Evolutionary conservation across 805 yeast genomes (phyloP), one percentile per base, ranked within the genome.

Genomic region (Lipomyces orientalis): DNA sequence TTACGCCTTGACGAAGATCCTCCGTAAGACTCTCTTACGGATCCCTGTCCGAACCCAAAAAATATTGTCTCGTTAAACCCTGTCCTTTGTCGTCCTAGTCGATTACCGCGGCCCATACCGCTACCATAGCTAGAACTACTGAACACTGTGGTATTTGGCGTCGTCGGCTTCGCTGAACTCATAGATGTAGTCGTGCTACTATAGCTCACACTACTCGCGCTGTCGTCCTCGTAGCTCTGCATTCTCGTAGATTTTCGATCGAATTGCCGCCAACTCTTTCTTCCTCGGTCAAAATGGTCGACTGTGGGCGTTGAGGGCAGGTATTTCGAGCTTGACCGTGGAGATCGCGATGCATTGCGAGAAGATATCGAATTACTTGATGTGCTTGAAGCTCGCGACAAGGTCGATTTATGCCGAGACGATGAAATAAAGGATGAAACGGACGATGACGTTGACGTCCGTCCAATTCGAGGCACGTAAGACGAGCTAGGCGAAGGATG

Each of bases 371-470:
- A 68, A 49, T 69, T 69, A 52, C 68, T 69, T 14, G 70, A 66
- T 4, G 72, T 67, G 37, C 72, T 69, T 39, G 72, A 69, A 37
- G 72, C 55, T 19, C 72, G 56, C 2, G 72, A 69, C 31, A 69
- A 25, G 5, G 68, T 62, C 19, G 62, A 52, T 12, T 34, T 51
- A 9, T 59, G 66, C 22, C 29, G 59, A 3, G 60, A 31, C 16
- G 71, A 52, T 10, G 69, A 68, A 16, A 62, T 37, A 14, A 55
- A 35, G 14, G 74, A 69, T 4, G 73, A 71, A 33, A 72, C 37
- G 7, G 74, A 72, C 7, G 74, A 71, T 1, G 74, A 71, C 10
- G 71, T 60, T 9, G 74, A 72, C 19, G 57, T 70, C 8, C 62
- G 63, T 19, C 74, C 65, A 10, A 63, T 43, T 5, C 71, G 64